Conservation (phyloP, 2,329 filamentous ascomycete species). For the Taxawa tesnikishii region DNA sequence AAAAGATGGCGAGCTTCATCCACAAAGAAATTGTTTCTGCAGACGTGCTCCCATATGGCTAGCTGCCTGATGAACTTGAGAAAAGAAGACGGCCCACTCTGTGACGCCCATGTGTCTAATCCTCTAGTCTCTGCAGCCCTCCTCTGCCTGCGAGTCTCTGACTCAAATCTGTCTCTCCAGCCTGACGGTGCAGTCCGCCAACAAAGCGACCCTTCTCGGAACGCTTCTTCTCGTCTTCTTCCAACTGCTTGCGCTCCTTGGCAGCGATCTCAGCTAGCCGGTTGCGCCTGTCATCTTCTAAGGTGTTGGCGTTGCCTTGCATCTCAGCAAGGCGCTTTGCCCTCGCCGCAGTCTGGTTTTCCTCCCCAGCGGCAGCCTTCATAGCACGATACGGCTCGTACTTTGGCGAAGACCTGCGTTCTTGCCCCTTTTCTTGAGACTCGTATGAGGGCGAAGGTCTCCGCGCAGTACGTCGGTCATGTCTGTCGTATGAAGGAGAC, state of each 20-base stretch:
- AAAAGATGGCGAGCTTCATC: no score
- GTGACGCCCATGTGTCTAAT: no score
- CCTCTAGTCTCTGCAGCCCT: slow-evolving; percentile 7
- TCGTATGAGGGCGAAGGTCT: slow-evolving; percentile 11
- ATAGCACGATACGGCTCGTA: slow-evolving; percentile 4
- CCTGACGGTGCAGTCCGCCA: slow-evolving; percentile 18
- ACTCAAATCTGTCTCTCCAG: slow-evolving; percentile 12
- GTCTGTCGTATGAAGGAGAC: background rate
- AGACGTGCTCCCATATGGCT: no score
- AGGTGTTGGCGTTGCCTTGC: slow-evolving; percentile 36
- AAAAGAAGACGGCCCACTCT: no score
- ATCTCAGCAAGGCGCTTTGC: slow-evolving; percentile 26
- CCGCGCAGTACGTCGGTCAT: slow-evolving; percentile 6
- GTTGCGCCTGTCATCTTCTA: slow-evolving; percentile 58
- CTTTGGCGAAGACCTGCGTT: slow-evolving; percentile 5
- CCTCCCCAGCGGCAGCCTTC: background rate
- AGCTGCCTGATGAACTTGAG: no score
- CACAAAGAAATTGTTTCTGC: no score
- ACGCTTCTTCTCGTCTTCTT: slow-evolving; percentile 48
- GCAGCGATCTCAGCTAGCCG: slow-evolving; percentile 56
- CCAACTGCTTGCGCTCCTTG: slow-evolving; percentile 50
- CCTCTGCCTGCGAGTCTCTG: slow-evolving; percentile 7
- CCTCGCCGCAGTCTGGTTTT: slow-evolving; percentile 18
- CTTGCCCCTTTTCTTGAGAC: slow-evolving; percentile 6
- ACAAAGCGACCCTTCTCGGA: slow-evolving; percentile 24